Percentiles rank a stretch among this genome's conserved stretches.
Conservation (phyloP, 106 monocot genomes). For the Dactylorhiza incarnata region DNA sequence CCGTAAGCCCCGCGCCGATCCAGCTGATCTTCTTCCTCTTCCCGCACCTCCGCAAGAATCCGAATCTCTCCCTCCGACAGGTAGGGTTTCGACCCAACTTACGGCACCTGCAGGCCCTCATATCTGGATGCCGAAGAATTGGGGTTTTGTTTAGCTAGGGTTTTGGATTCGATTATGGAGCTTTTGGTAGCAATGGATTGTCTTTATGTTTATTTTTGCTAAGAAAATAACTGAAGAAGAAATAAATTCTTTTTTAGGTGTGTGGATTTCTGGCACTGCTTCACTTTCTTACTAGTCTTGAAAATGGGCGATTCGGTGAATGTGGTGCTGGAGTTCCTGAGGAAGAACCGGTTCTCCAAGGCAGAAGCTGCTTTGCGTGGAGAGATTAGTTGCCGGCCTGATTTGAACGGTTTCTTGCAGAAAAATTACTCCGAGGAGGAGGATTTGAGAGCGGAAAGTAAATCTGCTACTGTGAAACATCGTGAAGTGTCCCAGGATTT, state of each 20-base stretch:
- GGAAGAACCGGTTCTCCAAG: constrained; percentile 60
- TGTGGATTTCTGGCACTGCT: constrained; percentile 1
- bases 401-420: constrained; percentile 31
- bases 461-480: constrained; percentile 12
- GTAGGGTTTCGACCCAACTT: background rate
- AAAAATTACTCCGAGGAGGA: constrained; percentile 23
- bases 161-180: constrained; percentile 4
- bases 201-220: background rate
- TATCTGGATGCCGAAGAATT: constrained; percentile 4
- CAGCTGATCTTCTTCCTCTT: background rate
- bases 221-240: background rate
- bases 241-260: background rate
- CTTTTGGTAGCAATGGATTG: background rate
- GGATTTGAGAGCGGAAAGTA: constrained; percentile 14
- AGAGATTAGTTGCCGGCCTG: constrained; percentile 41
- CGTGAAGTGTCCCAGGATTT: constrained; percentile 50
- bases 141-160: background rate
- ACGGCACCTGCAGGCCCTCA: background rate
- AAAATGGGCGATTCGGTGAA: constrained; percentile 71
- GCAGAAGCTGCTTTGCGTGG: constrained; percentile 83
- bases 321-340: constrained; percentile 73
- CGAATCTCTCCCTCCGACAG: too few relatives aligned
- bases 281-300: background rate
- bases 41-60: too few relatives aligned
- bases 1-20: background rate